These are phyloP conservation scores for Claviceps lovelessii DNA, from an alignment of 2,329 filamentous ascomycete genomes.

Conservation along the genomic window DNA sequence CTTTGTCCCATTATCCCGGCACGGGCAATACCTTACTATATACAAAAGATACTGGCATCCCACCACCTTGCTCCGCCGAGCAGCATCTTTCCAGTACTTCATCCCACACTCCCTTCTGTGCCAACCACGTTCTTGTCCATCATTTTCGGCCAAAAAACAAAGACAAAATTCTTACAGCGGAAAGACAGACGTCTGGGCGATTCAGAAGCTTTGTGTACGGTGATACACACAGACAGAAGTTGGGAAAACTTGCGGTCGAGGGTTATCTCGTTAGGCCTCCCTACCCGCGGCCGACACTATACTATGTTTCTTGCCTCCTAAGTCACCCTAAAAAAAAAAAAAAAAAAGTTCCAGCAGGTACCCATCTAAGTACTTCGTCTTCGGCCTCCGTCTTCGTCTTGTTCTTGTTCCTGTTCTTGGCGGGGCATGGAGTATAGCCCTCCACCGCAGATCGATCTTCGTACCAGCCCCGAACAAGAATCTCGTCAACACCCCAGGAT, in stretches of 20 bases:
- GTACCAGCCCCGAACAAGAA: constrained; percentile 13
- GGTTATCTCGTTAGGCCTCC: neutral
- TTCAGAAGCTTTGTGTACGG: neutral
- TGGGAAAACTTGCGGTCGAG: neutral
- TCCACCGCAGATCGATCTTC: constrained; percentile 16
- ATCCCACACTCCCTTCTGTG: neutral
- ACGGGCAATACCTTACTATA: constrained; percentile 12
- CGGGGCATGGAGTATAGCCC: constrained; percentile 29
- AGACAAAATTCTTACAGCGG: neutral
- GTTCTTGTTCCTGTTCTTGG: neutral
- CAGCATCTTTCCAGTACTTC: neutral
- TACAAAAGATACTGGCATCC: constrained; percentile 15
- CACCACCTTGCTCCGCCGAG: constrained; percentile 1
- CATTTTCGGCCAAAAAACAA: neutral
- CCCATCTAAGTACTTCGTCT: neutral
- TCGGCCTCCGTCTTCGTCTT: no score
- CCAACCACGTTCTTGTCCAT: neutral
- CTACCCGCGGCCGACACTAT: neutral
- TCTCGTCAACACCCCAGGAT: constrained; percentile 24
- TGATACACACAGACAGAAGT: neutral
- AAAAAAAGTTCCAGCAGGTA: neutral
- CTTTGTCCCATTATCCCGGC: constrained; percentile 11
- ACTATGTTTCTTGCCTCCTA: neutral
- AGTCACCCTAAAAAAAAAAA: neutral
- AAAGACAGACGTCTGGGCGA: neutral